Percentiles rank a stretch among this genome's conserved stretches.
Evolutionary conservation across 1,284 basidiomycete species (phyloP).

Genomic region (Trichosporon inkin): DNA sequence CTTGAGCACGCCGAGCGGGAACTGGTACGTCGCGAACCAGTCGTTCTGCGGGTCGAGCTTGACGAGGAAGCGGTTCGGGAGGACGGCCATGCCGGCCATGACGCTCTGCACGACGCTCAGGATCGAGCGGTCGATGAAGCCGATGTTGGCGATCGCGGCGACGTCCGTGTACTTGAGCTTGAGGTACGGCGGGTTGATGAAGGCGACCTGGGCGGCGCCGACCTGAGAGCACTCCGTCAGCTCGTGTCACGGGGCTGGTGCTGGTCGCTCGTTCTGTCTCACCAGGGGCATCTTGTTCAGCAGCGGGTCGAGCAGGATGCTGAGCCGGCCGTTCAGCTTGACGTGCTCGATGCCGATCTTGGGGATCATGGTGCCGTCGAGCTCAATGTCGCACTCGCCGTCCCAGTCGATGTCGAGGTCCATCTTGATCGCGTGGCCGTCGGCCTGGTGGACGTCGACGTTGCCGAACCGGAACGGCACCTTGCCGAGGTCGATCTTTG

Average conservation of each 20-base stretch:
- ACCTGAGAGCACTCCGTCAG: too few species aligned
- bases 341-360: constrained; percentile 17
- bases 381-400: constrained; percentile 21
- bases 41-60: constrained; percentile 17
- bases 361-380: constrained; percentile 17
- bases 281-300: constrained; percentile 17
- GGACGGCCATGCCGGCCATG: constrained; percentile 17
- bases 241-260: too few species aligned
- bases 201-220: constrained; percentile 19
- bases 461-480: constrained; percentile 14
- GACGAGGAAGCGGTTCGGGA: constrained; percentile 22
- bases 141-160: constrained; percentile 12
- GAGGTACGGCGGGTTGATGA: constrained; percentile 21
- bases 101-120: constrained; percentile 11
- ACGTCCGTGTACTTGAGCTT: constrained; percentile 17
- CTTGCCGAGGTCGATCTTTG: constrained; percentile 11
- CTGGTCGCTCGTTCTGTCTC: too few species aligned
- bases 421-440: constrained; percentile 14
- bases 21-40: constrained; percentile 21
- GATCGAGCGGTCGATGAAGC: constrained; percentile 16
- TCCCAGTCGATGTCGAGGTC: constrained; percentile 22
- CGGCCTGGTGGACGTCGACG: constrained; percentile 18
- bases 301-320: constrained; percentile 14
- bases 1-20: constrained; percentile 15
- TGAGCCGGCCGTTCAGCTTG: constrained; percentile 17